These are phyloP conservation scores for Ulota crispa DNA, from an alignment of 225 moss, liverwort and hornwort species.

Conservation along the genomic window DNA sequence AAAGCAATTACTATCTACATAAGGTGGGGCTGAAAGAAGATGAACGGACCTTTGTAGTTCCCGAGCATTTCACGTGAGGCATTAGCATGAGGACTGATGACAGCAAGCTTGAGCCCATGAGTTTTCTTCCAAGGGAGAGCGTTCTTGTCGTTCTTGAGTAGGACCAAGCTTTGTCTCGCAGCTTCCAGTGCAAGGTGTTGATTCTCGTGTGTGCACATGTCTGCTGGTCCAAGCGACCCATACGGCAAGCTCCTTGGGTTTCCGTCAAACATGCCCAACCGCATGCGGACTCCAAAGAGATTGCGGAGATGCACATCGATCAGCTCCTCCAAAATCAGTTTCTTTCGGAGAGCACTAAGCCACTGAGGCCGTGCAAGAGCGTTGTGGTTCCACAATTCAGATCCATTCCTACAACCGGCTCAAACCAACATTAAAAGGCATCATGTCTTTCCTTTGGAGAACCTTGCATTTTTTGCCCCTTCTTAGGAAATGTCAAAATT, in stretches of 20 bases:
- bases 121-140: slow-evolving; percentile 50
- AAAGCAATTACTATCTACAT: too few relatives aligned
- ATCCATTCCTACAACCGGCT: slow-evolving; percentile 61
- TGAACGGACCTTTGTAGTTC: slow-evolving; percentile 54
- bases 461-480: neutral
- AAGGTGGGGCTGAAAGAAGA: neutral
- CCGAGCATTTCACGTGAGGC: slow-evolving; percentile 63
- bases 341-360: slow-evolving; percentile 49
- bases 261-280: slow-evolving; percentile 71
- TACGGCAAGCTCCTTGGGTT: slow-evolving; percentile 26
- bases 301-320: slow-evolving; percentile 58
- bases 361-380: slow-evolving; percentile 43
- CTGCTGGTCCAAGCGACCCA: slow-evolving; percentile 48
- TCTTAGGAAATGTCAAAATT: too few relatives aligned
- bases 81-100: slow-evolving; percentile 77
- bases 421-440: neutral
- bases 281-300: slow-evolving; percentile 57
- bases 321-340: slow-evolving; percentile 45
- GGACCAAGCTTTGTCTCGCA: slow-evolving; percentile 61
- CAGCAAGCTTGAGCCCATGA: slow-evolving; percentile 36
- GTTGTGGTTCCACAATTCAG: slow-evolving; percentile 72
- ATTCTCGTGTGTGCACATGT: slow-evolving; percentile 55
- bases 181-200: slow-evolving; percentile 64
- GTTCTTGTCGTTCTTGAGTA: slow-evolving; percentile 62
- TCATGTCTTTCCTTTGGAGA: neutral